A percentile compares a stretch with the other conserved stretches of the same genome.
phyloP scores from a whole-genome alignment of 305 asterid genomes.

The Solanum hybrid region DNA sequence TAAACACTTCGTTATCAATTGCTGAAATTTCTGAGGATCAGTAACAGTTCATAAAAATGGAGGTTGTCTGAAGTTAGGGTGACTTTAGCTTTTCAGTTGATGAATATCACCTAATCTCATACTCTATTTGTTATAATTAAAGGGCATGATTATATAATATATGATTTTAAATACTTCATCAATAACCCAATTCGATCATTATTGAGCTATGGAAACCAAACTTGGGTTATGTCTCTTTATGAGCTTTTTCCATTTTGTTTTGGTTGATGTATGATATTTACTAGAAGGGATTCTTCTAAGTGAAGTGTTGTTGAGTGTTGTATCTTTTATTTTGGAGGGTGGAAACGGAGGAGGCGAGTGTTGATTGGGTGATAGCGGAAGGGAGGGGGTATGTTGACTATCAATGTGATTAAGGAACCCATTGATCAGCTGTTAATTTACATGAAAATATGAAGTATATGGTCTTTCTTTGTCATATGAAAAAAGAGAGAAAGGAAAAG shows the following conservation, averaged over 20 bases:
- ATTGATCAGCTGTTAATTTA: not conserved
- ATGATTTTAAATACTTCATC: not conserved
- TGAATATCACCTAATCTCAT: not conserved
- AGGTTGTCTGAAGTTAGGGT: not conserved
- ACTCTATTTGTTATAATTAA: not conserved
- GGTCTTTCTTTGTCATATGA: not conserved
- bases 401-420: not conserved
- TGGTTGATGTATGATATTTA: not conserved
- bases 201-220: not conserved
- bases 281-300: not conserved
- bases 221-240: not conserved
- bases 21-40: not conserved
- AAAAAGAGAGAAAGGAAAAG: not conserved
- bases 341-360: not conserved
- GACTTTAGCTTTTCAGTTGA: not conserved
- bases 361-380: not conserved
- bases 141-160: not conserved
- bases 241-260: not conserved
- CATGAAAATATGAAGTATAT: not conserved
- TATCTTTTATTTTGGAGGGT: not conserved
- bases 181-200: not conserved
- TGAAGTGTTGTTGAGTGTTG: not conserved
- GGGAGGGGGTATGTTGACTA: not conserved
- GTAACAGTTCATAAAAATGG: not conserved
- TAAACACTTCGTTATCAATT: not conserved